Evolutionary conservation across 139 green algal species (phyloP).

Genomic region (Trebouxia sp.): DNA sequence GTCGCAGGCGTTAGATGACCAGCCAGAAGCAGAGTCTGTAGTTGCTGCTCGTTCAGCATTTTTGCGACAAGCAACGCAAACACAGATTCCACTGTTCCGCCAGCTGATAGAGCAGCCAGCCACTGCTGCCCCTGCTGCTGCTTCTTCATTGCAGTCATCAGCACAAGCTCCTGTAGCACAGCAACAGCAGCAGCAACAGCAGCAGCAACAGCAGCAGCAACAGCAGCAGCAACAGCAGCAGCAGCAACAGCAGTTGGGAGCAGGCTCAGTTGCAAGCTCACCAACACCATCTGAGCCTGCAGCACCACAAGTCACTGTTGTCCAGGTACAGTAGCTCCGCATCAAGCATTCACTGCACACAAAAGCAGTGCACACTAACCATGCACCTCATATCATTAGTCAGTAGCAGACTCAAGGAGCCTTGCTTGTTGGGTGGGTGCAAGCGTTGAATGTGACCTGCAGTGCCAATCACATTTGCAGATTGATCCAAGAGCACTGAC

Average conservation of each 20-base stretch:
- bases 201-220: neutral
- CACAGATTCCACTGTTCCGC: neutral
- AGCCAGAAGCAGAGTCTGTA: neutral
- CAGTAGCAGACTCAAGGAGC: no score
- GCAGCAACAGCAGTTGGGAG: neutral
- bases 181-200: neutral
- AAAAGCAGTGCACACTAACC: no score
- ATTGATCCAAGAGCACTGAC: no score
- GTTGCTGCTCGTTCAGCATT: slow-evolving; percentile 1
- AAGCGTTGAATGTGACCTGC: no score
- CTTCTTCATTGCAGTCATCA: no score
- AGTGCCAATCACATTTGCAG: no score
- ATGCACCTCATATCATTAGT: no score
- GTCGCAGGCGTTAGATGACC: neutral
- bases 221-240: neutral
- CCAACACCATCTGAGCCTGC: neutral
- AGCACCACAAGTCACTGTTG: neutral
- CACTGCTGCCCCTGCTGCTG: neutral
- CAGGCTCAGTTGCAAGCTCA: neutral
- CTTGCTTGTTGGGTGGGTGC: no score
- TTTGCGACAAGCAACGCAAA: neutral
- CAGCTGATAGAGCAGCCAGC: neutral
- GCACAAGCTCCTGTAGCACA: neutral
- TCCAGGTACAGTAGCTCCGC: no score
- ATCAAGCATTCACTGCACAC: no score